Evolutionary conservation across 208 protist species (phyloP).

Genomic region (Wallacemonas sp.): DNA sequence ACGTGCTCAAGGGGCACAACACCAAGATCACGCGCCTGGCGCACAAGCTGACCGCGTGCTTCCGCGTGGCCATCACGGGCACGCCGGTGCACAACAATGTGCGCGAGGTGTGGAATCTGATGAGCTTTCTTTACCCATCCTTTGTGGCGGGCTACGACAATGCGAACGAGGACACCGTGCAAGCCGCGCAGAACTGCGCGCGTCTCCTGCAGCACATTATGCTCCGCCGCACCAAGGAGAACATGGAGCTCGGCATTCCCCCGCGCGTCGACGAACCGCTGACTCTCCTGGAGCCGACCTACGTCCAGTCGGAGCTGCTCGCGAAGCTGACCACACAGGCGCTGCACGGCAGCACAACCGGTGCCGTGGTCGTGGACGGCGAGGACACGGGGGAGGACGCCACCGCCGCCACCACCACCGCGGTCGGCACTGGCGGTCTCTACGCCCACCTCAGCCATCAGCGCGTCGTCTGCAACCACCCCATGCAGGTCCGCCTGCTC

Average conservation of each 20-base stretch:
- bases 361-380: not conserved
- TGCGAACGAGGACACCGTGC: conserved; percentile 38
- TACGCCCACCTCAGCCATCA: conserved; percentile 76
- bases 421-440: conserved; percentile 29
- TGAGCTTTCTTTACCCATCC: conserved; percentile 95
- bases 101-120: conserved; percentile 95
- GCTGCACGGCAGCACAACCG: conserved; percentile 37
- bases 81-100: conserved; percentile 98
- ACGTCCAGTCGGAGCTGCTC: conserved; percentile 78
- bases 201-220: conserved; percentile 87
- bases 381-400: conserved; percentile 9
- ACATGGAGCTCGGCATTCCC: conserved; percentile 97
- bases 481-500: conserved; percentile 73
- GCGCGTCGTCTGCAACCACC: conserved; percentile 86
- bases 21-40: conserved; percentile 62
- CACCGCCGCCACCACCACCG: not conserved
- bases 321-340: conserved; percentile 56
- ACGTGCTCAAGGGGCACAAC: conserved; percentile 92
- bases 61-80: conserved; percentile 91
- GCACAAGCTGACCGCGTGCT: conserved; percentile 76
- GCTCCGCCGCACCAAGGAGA: conserved; percentile 96
- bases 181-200: conserved; percentile 68
- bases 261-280: conserved; percentile 92
- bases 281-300: conserved; percentile 66
- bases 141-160: conserved; percentile 68